Evolutionary conservation across 495 filamentous ascomycete species (phyloP).

Genomic region (Glutinoglossum americanum): DNA sequence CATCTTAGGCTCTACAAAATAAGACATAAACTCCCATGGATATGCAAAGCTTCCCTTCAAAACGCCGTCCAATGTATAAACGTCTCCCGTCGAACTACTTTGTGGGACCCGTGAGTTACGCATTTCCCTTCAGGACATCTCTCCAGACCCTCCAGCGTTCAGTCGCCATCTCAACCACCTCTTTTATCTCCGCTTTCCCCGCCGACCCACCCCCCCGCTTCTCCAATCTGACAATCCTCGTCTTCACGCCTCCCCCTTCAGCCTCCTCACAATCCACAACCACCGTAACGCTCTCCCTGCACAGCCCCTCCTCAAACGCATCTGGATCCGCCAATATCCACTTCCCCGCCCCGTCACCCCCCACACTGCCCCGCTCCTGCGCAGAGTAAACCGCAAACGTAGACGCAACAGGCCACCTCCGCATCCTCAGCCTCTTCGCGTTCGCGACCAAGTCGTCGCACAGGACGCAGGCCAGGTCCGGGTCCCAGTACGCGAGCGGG

Average conservation of each 20-base stretch:
- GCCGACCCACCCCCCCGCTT: constrained; percentile 59
- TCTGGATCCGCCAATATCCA: constrained; percentile 82
- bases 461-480: constrained; percentile 52
- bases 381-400: constrained; percentile 47
- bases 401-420: constrained; percentile 42
- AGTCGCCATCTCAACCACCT: constrained; percentile 28
- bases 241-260: no score
- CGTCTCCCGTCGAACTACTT: background rate
- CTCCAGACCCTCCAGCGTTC: constrained; percentile 34
- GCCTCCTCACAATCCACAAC: constrained; percentile 38
- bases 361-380: constrained; percentile 18
- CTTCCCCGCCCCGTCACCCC: constrained; percentile 29
- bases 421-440: constrained; percentile 29
- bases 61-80: background rate
- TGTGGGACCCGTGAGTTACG: no score
- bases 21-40: background rate
- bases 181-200: constrained; percentile 30
- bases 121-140: background rate
- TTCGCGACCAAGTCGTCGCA: constrained; percentile 38
- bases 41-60: background rate
- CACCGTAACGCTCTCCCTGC: constrained; percentile 48
- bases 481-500: constrained; percentile 72
- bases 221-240: constrained; percentile 43
- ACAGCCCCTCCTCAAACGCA: constrained; percentile 67
- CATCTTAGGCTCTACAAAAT: no score